Evolutionary conservation across 768 basidiomycete genomes (phyloP).

Genomic region (Fibroporia radiculosa): DNA sequence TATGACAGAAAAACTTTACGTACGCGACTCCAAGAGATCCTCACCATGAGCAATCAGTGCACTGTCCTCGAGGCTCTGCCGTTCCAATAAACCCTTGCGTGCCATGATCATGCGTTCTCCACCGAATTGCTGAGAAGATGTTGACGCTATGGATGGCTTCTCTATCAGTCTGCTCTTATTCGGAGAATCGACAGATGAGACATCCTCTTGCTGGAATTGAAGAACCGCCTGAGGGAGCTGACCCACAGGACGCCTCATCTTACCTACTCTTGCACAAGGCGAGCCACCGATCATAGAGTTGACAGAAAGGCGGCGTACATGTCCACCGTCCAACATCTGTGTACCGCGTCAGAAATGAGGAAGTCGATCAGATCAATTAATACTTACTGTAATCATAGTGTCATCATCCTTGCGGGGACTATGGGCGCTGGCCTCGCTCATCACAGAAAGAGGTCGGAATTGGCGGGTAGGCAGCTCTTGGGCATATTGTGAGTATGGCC

Average conservation of each 20-base stretch:
- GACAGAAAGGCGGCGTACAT: slow-evolving; percentile 60
- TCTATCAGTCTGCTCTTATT: slow-evolving; percentile 43
- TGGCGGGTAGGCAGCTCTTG: slow-evolving; percentile 38
- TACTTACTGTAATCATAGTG: slow-evolving; percentile 70
- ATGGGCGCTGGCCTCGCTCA: slow-evolving; percentile 41
- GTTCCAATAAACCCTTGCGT: slow-evolving; percentile 50
- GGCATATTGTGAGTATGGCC: slow-evolving; percentile 24
- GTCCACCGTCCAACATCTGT: slow-evolving; percentile 77
- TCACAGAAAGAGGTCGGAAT: slow-evolving; percentile 58
- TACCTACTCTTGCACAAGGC: slow-evolving; percentile 59
- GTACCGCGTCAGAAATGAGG: slow-evolving; percentile 6
- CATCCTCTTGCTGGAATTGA: slow-evolving; percentile 19
- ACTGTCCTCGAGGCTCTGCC: slow-evolving; percentile 62
- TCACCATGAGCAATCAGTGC: slow-evolving; percentile 61
- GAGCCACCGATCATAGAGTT: slow-evolving; percentile 62
- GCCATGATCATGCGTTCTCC: slow-evolving; percentile 63
- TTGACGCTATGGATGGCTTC: slow-evolving; percentile 62
- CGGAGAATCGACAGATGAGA: slow-evolving; percentile 33
- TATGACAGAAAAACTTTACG: slow-evolving; percentile 18
- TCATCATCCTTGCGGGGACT: slow-evolving; percentile 62
- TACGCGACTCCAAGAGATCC: slow-evolving; percentile 46
- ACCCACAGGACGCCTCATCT: slow-evolving; percentile 47
- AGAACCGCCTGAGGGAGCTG: slow-evolving; percentile 22
- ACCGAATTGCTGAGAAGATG: slow-evolving; percentile 55
- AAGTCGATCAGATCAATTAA: background rate